Evolutionary conservation across 2,329 filamentous ascomycete species (phyloP), one percentile per base, ranked within the genome.

Genomic region (Aspergillus tamarii): DNA sequence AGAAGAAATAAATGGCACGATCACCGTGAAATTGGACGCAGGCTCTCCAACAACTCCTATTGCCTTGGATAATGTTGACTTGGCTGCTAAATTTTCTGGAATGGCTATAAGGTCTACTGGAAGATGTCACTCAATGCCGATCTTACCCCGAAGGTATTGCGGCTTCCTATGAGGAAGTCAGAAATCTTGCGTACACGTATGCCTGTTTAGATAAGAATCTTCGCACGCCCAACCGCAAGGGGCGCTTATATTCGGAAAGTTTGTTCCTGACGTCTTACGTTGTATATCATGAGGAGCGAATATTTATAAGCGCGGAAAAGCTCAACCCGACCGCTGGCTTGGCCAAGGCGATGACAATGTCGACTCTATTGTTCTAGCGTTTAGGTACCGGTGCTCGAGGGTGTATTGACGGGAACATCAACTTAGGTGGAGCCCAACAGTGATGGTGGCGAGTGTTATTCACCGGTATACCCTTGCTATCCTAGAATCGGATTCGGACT

Each of bases 381-480:
- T 48, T 9, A 28, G 23, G 23, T 14, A 28, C 23, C 12, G 23
- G 11, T 2, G 71, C 76, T 1, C 53, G 77, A 36, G 75, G 72
- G 0, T 79, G 76, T 41, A 79, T 79, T 62, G 78, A 76, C 1
- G 66, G 76, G n/a, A 78, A 80, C 60, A 76, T 80, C 32, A 72
- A 72, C 67, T 14, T 78, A 82, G 62, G 68, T 84, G 2, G 82
- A 84, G 66, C 81, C 81, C 84, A 64, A 77, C 76, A 2, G 78
- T 84, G 6, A 61, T 82, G 1, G 32, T 84, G 19, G 81, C 81
- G 1, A 78, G 77, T 1, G 65, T 84, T 19, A 71, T 84, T 0
- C 78, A 81, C 66, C 72, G 78, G 0, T 83, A 80, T 57, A 77
- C 82, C 14, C 80, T 82, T 73, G 73, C 73, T 1, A 65, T 80